These are phyloP conservation scores for Diplodia scrobiculata DNA, from an alignment of 2,329 filamentous ascomycete genomes.

Conservation along the genomic window DNA sequence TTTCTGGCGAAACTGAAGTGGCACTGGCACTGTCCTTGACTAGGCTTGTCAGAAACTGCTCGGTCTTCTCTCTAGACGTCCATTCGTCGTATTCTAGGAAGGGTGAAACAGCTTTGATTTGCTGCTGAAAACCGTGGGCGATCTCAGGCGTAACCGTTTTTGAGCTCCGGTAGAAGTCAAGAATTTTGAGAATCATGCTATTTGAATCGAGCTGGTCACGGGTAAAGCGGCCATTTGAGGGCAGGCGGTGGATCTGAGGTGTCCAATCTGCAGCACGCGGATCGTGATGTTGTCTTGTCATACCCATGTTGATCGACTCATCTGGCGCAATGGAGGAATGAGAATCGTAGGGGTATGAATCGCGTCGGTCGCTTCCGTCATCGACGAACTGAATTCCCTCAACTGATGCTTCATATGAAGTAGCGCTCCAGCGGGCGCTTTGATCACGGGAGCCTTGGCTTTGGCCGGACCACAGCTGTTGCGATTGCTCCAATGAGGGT, in stretches of 20 bases:
- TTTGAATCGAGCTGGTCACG: slow-evolving; percentile 42
- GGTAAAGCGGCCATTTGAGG: slow-evolving; percentile 38
- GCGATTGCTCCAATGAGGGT: slow-evolving; percentile 33
- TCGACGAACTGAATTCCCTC: slow-evolving; percentile 26
- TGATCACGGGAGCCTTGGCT: slow-evolving; percentile 12
- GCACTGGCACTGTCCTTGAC: slow-evolving; percentile 37
- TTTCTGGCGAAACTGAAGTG: slow-evolving; percentile 12
- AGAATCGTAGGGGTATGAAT: slow-evolving; percentile 37
- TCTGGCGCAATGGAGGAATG: slow-evolving; percentile 43
- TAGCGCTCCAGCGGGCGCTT: slow-evolving; percentile 18
- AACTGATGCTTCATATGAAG: slow-evolving; percentile 19
- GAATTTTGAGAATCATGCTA: slow-evolving; percentile 46
- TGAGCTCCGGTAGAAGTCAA: slow-evolving; percentile 48
- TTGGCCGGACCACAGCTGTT: slow-evolving; percentile 17
- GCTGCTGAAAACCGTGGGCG: slow-evolving; percentile 45
- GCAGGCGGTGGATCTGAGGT: slow-evolving; percentile 33
- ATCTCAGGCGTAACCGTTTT: slow-evolving; percentile 45
- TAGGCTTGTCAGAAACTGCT: slow-evolving; percentile 58
- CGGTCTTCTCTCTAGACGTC: slow-evolving; percentile 58
- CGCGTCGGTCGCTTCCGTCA: slow-evolving; percentile 11
- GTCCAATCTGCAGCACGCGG: slow-evolving; percentile 36
- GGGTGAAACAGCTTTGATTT: slow-evolving; percentile 54
- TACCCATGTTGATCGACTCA: slow-evolving; percentile 44
- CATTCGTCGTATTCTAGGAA: slow-evolving; percentile 51
- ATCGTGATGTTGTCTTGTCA: slow-evolving; percentile 32